Base-by-base conservation (phyloP, 2,329 filamentous ascomycete species). In the Stagonosporopsis tanaceti region DNA sequence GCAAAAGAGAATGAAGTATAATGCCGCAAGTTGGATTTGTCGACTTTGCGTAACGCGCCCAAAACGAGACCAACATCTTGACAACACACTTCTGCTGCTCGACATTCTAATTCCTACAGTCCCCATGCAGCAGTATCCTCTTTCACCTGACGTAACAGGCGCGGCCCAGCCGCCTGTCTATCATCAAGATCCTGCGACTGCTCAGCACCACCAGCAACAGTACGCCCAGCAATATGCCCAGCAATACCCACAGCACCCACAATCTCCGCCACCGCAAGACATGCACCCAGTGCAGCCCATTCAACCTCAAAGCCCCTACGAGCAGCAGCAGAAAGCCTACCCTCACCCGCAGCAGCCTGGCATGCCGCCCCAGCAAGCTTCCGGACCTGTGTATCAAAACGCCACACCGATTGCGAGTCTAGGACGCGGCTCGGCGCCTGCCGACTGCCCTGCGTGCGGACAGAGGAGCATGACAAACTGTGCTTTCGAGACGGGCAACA, bases 361-460 rank as follows among this genome's bases (percentile, higher is more conserved):
- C 47, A 75, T 73, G 73, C 71, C 70, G 6, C 71, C 70, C 2
- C 73, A 75, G 52, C 72, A 75, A 48, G 68, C 67, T 46, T 59
- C 64, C 35, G 74, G 72, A 17, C 64, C 63, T n/a, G 63, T 68
- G 2, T 77, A 73, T 66, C 75, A 76, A 54, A 76, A 56, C 51
- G 72, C 67, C 2, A 76, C 73, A 1, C 74, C 76, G 2, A 70
- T 78, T 38, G 65, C 71, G 9, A 66, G 50, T 30, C 48, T 78
- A 25, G 64, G 66, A 37, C 63, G 75, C 6, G 69, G 66, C 2
- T 70, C 80, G 1, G 76, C 78, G 6, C 80, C 79, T 0, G 79
- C 79, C 1, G 81, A 83, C 58, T 83, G 81, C 62, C 81, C 81
- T 0, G 71, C 74, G 4, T 84, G 81, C 44, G 76, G 77, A 6